Evolutionary conservation across 257 asterid species (phyloP).

Genomic region (Nicotiana tabacum): DNA sequence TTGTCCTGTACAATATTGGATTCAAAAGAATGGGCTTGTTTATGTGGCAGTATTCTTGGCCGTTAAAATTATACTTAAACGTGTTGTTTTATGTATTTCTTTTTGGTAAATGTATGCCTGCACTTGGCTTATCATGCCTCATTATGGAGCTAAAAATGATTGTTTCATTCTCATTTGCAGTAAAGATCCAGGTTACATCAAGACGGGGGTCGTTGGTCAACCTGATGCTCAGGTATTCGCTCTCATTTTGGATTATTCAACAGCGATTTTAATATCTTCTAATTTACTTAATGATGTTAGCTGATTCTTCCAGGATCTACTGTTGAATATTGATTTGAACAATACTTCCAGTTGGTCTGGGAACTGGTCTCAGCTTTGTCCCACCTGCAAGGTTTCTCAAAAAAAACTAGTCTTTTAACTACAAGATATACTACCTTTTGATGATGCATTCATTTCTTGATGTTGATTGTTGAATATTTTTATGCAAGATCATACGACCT

Average conservation of each 20-base stretch:
- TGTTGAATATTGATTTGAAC: constrained; percentile 67
- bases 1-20: not conserved
- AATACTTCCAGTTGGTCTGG: constrained; percentile 68
- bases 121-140: not conserved
- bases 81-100: not conserved
- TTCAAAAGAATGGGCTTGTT: not conserved
- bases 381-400: constrained; percentile 88
- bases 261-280: not conserved
- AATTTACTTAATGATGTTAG: constrained; percentile 14
- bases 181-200: constrained; percentile 82
- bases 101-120: not conserved
- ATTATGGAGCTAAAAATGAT: constrained; percentile 17
- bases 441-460: constrained; percentile 15
- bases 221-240: constrained; percentile 62
- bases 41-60: not conserved
- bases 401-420: constrained; percentile 12
- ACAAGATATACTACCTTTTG: constrained; percentile 17
- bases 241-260: constrained; percentile 1
- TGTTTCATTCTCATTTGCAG: constrained; percentile 51
- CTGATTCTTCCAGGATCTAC: constrained; percentile 58
- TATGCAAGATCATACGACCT: constrained; percentile 80
- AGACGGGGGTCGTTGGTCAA: constrained; percentile 30
- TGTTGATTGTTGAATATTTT: constrained; percentile 6
- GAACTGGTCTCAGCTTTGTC: constrained; percentile 97
- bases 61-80: not conserved